Evolutionary conservation across 2,329 filamentous ascomycete genomes (phyloP).

Genomic region (Fusarium redolens): DNA sequence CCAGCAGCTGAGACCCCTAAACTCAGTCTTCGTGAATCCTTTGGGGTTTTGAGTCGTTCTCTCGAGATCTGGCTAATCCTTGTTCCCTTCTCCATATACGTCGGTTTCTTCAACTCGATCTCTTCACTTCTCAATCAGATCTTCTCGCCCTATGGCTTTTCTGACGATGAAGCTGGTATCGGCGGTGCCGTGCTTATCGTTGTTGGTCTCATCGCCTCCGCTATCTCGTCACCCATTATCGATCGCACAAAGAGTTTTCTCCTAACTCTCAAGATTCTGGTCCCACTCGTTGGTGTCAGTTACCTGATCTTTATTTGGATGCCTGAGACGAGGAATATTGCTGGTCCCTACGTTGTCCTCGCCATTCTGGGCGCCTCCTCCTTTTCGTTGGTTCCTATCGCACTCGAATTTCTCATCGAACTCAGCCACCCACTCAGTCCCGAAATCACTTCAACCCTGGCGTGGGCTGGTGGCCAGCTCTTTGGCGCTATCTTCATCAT

Average conservation of each 20-base stretch:
- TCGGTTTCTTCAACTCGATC: conserved; percentile 93
- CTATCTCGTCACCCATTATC: conserved; percentile 81
- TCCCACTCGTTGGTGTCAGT: conserved; percentile 77
- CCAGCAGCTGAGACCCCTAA: conserved; percentile 73
- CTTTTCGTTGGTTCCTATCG: conserved; percentile 85
- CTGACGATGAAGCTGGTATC: conserved; percentile 86
- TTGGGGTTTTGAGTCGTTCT: conserved; percentile 64
- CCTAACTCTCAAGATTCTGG: conserved; percentile 75
- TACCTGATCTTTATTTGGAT: conserved; percentile 89
- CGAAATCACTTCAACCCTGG: conserved; percentile 84
- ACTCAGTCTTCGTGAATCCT: conserved; percentile 61
- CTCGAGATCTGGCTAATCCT: conserved; percentile 84
- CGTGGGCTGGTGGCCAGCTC: conserved; percentile 89
- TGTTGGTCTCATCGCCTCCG: conserved; percentile 82
- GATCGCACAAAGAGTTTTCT: conserved; percentile 88
- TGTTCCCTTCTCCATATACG: conserved; percentile 84
- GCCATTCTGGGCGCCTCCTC: conserved; percentile 81
- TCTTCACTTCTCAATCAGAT: conserved; percentile 93
- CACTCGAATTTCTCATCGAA: conserved; percentile 87
- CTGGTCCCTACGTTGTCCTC: conserved; percentile 79
- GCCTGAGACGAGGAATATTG: conserved; percentile 67
- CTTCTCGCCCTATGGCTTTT: conserved; percentile 85
- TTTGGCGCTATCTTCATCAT: conserved; percentile 88
- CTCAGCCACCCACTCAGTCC: conserved; percentile 88
- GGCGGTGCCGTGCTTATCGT: conserved; percentile 90